These are phyloP conservation scores for Globisporangium okanoganense DNA, from an alignment of 352 stramenopile species.

Conservation along the genomic window DNA sequence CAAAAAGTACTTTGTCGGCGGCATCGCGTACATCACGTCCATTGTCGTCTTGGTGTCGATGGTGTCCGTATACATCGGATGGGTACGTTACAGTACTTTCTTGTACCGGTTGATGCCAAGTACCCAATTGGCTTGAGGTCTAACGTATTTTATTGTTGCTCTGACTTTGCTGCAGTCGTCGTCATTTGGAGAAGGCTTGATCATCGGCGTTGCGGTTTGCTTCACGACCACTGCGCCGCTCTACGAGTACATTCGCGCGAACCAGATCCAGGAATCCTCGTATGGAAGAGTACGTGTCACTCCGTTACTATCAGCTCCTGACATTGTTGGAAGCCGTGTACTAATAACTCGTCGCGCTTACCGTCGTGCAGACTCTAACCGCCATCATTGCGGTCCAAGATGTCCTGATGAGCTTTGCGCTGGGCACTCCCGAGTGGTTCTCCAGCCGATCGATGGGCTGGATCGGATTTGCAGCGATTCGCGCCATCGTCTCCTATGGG, in stretches of 20 bases:
- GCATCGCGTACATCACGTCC: conserved; percentile 66
- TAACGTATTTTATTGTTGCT: conserved; percentile 1
- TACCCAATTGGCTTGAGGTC: no score
- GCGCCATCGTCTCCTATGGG: conserved; percentile 65
- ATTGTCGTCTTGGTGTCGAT: conserved; percentile 71
- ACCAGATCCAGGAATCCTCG: conserved; percentile 78
- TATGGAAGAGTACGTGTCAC: conserved; percentile 60
- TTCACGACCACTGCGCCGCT: conserved; percentile 83
- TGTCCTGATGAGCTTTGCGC: conserved; percentile 82
- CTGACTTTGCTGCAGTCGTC: conserved; percentile 26
- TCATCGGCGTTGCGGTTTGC: conserved; percentile 70
- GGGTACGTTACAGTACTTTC: conserved; percentile 24
- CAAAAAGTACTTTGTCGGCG: conserved; percentile 66
- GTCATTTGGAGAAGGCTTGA: conserved; percentile 74
- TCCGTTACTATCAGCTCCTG: not conserved
- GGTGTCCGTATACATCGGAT: conserved; percentile 69
- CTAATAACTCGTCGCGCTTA: not conserved
- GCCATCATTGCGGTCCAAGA: conserved; percentile 86
- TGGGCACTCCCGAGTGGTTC: conserved; percentile 85
- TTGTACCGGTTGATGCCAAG: not conserved
- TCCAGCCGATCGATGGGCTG: conserved; percentile 63
- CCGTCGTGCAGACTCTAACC: conserved; percentile 55
- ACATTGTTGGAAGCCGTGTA: not conserved
- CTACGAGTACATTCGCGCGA: conserved; percentile 77
- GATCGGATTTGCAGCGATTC: conserved; percentile 67